Percentiles rank a stretch among this genome's conserved stretches.
These are phyloP conservation scores for Spirogloea muscicola DNA, from an alignment of 139 green algal species.

Conservation along the genomic window DNA sequence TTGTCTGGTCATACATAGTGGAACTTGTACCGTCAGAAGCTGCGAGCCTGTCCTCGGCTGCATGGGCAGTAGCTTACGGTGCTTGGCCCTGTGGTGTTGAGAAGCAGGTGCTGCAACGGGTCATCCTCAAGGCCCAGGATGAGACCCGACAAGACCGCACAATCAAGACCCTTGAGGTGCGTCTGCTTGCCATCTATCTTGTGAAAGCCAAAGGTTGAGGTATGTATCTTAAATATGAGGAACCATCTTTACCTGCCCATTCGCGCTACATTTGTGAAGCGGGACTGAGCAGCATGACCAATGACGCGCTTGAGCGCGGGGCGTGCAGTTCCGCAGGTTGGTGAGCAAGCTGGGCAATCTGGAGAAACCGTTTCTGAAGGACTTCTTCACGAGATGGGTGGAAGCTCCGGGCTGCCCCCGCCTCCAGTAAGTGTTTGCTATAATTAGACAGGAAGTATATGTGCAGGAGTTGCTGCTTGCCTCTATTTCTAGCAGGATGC, in stretches of 20 bases:
- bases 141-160: not conserved
- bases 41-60: not conserved
- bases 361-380: constrained; percentile 48
- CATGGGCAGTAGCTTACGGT: not conserved
- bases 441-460: too few species aligned
- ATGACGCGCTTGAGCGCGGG: constrained; percentile 2
- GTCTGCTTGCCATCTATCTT: too few species aligned
- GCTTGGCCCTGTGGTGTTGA: not conserved
- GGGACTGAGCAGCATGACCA: too few species aligned
- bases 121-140: constrained; percentile 3
- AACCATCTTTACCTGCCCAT: too few species aligned
- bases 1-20: not conserved
- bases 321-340: constrained; percentile 37
- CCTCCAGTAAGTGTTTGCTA: constrained; percentile 44
- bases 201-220: too few species aligned
- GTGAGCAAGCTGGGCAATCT: constrained; percentile 40
- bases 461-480: too few species aligned
- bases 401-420: constrained; percentile 54
- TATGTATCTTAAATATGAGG: too few species aligned
- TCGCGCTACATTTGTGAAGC: too few species aligned
- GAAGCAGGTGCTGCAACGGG: constrained; percentile 19
- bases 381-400: constrained; percentile 61
- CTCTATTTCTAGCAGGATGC: too few species aligned
- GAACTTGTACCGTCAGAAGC: too few species aligned
- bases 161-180: constrained; percentile 1